phyloP scores from a whole-genome alignment of 495 filamentous ascomycete genomes.

The Symbiotaphrina buchneri region DNA sequence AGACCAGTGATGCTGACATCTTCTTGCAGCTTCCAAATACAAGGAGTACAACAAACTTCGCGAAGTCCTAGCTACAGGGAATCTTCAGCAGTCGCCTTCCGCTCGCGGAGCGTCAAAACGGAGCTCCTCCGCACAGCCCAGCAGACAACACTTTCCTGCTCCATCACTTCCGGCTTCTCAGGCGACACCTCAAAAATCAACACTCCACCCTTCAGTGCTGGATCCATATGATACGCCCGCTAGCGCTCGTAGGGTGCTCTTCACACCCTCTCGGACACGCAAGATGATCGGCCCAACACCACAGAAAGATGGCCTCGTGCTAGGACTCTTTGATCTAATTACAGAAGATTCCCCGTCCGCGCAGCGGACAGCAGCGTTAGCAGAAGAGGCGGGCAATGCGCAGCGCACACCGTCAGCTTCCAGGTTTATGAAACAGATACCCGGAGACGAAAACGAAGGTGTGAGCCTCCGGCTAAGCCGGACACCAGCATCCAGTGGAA shows the following conservation, averaged over 20 bases:
- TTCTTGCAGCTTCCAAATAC: slow-evolving; percentile 53
- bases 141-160: neutral
- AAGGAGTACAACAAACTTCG: slow-evolving; percentile 67
- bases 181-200: slow-evolving; percentile 17
- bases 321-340: slow-evolving; percentile 83
- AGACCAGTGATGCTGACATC: neutral
- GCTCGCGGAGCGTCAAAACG: too few relatives aligned
- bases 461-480: slow-evolving; percentile 18
- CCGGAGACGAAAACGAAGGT: slow-evolving; percentile 23
- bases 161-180: slow-evolving; percentile 36
- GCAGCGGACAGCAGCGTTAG: too few relatives aligned
- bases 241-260: slow-evolving; percentile 11
- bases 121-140: too few relatives aligned
- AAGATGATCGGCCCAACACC: slow-evolving; percentile 60
- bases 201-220: slow-evolving; percentile 7
- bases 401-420: too few relatives aligned
- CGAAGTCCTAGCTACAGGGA: slow-evolving; percentile 20
- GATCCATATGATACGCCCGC: slow-evolving; percentile 12
- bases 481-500: slow-evolving; percentile 40
- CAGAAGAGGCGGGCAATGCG: too few relatives aligned
- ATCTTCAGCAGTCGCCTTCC: slow-evolving; percentile 4
- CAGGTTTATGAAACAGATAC: too few relatives aligned
- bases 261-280: slow-evolving; percentile 9
- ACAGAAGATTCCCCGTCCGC: too few relatives aligned
- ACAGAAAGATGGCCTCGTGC: slow-evolving; percentile 64